Evolutionary conservation across 768 basidiomycete genomes (phyloP), one percentile per base, ranked within the genome.

Genomic region (Pleurotus pulmonarius): DNA sequence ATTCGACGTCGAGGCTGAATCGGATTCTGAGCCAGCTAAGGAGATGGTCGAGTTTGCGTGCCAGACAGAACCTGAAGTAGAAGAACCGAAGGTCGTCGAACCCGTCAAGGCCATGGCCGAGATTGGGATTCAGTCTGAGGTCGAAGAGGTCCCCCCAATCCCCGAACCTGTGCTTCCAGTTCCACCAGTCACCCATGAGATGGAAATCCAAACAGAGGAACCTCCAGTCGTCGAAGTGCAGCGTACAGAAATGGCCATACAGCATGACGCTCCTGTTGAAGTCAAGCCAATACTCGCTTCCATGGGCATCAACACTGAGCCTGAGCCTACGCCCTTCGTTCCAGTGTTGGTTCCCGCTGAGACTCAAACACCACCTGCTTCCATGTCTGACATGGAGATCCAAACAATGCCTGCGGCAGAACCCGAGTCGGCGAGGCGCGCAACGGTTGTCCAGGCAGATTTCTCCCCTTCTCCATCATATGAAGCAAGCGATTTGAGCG

Each of bases 1-100:
- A 59, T 70, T 70, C 39, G 65, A 72, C 40, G 62, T 63, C 25
- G 70, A 73, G 51, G 72, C 71, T 58, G 77, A 79, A 34, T 34
- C 29, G 8, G 29, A 34, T 34, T 34, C 29, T 34, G 29, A 34
- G 57, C 71, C 73, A 9, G 61, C 63, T 18, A 43, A 29, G 13
- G 81, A 83, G 69, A 84, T 78, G 43, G 77, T 71, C 12, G 88
- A 90, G 55, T 80, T 81, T 55, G 83, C 75, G 13, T 85, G 83
- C 62, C 89, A 90, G 75, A 88, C 87, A 3, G 86, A 88, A 46
- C 68, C 70, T 24, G 77, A 67, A 65, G 34, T 34, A 34, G 29
- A 34, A 34, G 29, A 34, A 34, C 29, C 29, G 29, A 34, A 34
- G 29, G 29, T 64, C 69, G 41, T 65, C 66, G 18, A 70, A 68